Evolutionary conservation across 2,329 filamentous ascomycete species (phyloP), one percentile per base, ranked within the genome.

Genomic region (Calonectria henricotiae): DNA sequence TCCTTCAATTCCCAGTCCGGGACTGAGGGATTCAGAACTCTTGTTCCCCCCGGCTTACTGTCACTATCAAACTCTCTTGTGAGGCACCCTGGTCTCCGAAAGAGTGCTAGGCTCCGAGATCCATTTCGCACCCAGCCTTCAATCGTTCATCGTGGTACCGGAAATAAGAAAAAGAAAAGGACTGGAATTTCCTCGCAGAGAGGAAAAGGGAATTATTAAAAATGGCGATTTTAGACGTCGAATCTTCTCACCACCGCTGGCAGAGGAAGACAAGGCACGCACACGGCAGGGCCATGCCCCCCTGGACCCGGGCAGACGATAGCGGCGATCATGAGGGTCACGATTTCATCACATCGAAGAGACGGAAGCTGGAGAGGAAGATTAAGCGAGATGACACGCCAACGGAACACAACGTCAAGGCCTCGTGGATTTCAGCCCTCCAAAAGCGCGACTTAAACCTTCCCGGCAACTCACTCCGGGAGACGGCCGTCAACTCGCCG

Each of bases 221-320:
- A 68, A 77, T 77, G 75, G 67, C 66, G 15, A 61, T 69, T 23
- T 55, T 47, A 12, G 49, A 66, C 27, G 37, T 65, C n/a, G 71
- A 74, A 20, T 61, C 67, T 62, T 64, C 44, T 44, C 68, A 71
- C 41, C 35, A 66, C 64, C 73, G 69, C 54, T 77, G 75, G 75
- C 70, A 75, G 37, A 65, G 62, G 44, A 67, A 74, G 62, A 69
- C 67, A 41, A 73, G 71, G 64, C 72, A 69, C 37, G 70, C 63
- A 49, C 69, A 73, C 43, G 67, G 69, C 20, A 68, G 68, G 51
- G 61, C 62, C 41, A 62, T 77, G 8, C 77, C 76, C 2, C 65
- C 71, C 8, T 80, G 79, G 79, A 80, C 79, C 15, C 71, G 71
- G 25, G 78, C 68, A n/a, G 79, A 80, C 46, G 75, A 76, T 27